Evolutionary conservation across 1,284 basidiomycete species (phyloP).

Genomic region (Pholiota adiposa): DNA sequence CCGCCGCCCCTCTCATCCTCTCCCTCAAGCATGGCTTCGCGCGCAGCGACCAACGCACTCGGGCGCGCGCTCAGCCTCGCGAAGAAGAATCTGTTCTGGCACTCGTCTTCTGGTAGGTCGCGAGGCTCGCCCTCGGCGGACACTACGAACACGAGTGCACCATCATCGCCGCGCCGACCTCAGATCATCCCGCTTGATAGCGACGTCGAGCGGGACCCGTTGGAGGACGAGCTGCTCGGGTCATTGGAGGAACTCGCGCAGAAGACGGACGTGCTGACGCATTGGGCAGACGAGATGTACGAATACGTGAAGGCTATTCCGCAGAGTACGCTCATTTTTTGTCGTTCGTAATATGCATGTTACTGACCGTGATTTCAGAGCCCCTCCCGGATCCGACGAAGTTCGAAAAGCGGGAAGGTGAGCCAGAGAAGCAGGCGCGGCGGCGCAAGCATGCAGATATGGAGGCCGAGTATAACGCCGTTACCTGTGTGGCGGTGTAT

Average conservation of each 20-base stretch:
- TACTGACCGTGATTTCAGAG: conserved; percentile 44
- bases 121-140: conserved; percentile 42
- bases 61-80: conserved; percentile 88
- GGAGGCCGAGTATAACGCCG: conserved; percentile 79
- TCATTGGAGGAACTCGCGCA: conserved; percentile 88
- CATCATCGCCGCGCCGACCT: conserved; percentile 56
- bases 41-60: conserved; percentile 71
- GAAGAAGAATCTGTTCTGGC: conserved; percentile 88
- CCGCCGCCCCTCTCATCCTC: conserved; percentile 62
- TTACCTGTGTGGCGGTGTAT: conserved; percentile 89
- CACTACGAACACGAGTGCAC: conserved; percentile 31
- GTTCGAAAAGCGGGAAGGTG: conserved; percentile 71
- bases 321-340: conserved; percentile 58
- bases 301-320: conserved; percentile 79
- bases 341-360: conserved; percentile 7
- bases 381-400: conserved; percentile 76
- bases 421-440: conserved; percentile 69
- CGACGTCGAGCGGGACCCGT: conserved; percentile 62
- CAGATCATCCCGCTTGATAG: conserved; percentile 52
- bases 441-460: conserved; percentile 69
- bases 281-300: conserved; percentile 94
- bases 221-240: conserved; percentile 81
- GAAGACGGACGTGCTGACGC: conserved; percentile 92
- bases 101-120: conserved; percentile 22
- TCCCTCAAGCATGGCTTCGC: conserved; percentile 62